phyloP scores from a whole-genome alignment of 495 filamentous ascomycete genomes.

The Pseudevernia furfuracea region DNA sequence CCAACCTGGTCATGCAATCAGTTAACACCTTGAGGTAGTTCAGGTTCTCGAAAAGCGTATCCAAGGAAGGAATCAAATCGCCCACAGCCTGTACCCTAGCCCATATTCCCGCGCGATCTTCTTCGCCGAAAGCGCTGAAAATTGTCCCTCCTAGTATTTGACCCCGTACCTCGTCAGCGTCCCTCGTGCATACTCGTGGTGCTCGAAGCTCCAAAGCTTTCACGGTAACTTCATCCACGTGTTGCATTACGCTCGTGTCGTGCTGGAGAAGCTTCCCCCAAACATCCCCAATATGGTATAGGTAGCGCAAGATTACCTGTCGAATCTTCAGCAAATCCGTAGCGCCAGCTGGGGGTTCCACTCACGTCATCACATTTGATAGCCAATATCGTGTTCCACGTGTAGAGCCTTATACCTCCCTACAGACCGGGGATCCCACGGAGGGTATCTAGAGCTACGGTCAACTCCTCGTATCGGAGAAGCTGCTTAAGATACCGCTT shows the following conservation, averaged over 20 bases:
- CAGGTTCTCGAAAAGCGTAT: constrained; percentile 3
- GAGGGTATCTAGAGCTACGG: too few relatives aligned
- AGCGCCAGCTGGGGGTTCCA: neutral
- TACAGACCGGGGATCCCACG: too few relatives aligned
- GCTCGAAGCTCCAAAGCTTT: constrained; percentile 6
- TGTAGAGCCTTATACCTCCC: neutral
- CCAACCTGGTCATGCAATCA: constrained; percentile 2
- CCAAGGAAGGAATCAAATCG: constrained; percentile 1
- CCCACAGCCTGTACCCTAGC: neutral
- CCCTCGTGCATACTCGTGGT: neutral
- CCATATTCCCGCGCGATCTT: neutral
- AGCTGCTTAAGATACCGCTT: too few relatives aligned
- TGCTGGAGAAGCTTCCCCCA: neutral
- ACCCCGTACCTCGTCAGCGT: too few relatives aligned
- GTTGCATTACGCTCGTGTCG: neutral
- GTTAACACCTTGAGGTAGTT: constrained; percentile 8
- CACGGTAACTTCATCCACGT: neutral
- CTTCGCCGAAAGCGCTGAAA: constrained; percentile 5
- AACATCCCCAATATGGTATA: neutral
- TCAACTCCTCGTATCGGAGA: too few relatives aligned
- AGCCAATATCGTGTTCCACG: neutral
- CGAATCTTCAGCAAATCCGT: constrained; percentile 1
- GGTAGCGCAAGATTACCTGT: constrained; percentile 6
- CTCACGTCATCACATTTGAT: constrained; percentile 8
- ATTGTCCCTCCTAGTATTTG: neutral